Conservation (phyloP, 352 stramenopile genomes). For the Globisporangium acanthophoron region DNA sequence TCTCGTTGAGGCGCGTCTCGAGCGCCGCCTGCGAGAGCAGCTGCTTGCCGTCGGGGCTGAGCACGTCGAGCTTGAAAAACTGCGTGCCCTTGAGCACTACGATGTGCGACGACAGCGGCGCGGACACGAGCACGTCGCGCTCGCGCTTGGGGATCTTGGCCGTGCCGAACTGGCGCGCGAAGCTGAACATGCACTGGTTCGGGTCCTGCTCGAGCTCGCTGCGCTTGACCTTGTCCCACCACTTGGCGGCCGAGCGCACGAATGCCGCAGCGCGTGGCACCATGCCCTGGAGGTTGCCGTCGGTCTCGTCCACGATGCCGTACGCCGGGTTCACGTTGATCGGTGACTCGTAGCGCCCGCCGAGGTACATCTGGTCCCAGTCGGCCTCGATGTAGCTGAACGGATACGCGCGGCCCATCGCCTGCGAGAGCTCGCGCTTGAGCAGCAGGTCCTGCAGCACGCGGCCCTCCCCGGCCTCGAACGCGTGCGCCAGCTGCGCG, state of each 20-base stretch:
- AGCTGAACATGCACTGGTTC: constrained; percentile 88
- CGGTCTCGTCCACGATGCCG: constrained; percentile 74
- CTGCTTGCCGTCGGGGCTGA: constrained; percentile 79
- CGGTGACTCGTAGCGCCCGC: constrained; percentile 82
- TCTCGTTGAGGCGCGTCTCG: constrained; percentile 56
- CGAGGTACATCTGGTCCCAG: constrained; percentile 91
- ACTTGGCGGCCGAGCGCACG: constrained; percentile 80
- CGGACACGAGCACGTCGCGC: constrained; percentile 70
- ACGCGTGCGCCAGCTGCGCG: constrained; percentile 50
- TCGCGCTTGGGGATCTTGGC: constrained; percentile 70
- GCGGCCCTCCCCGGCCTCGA: constrained; percentile 44
- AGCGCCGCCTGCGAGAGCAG: constrained; percentile 69
- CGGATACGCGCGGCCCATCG: constrained; percentile 80
- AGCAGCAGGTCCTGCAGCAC: constrained; percentile 56
- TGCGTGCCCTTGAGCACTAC: constrained; percentile 85
- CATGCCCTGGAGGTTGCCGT: constrained; percentile 64
- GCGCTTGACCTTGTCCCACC: constrained; percentile 85
- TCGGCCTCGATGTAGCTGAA: constrained; percentile 92
- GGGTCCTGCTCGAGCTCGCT: constrained; percentile 87
- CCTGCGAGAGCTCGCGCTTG: constrained; percentile 67
- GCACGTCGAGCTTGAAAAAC: constrained; percentile 79
- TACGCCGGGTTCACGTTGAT: constrained; percentile 92
- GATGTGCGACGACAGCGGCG: constrained; percentile 81
- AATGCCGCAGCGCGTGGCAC: constrained; percentile 72
- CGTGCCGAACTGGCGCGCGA: constrained; percentile 84